Evolutionary conservation across 2,329 filamentous ascomycete genomes (phyloP).

Genomic region (Exophiala xenobiotica): DNA sequence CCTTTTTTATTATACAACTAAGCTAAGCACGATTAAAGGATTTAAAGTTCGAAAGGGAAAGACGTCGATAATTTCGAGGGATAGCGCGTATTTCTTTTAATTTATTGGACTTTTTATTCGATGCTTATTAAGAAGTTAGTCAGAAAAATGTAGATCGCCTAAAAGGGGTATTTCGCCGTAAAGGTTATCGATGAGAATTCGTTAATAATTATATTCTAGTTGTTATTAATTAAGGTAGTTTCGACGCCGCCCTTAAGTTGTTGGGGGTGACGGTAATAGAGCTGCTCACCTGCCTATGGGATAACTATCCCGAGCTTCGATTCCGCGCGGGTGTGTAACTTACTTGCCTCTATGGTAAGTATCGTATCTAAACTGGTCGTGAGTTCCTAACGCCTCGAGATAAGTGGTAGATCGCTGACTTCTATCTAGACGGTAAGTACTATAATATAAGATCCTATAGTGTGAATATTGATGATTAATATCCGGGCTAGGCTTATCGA

Average conservation of each 20-base stretch:
- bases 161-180: neutral
- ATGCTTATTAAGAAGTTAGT: neutral
- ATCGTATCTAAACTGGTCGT: conserved; percentile 29
- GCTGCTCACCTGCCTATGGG: conserved; percentile 4
- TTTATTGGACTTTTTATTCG: neutral
- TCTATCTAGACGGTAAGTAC: conserved; percentile 34
- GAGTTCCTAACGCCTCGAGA: conserved; percentile 28
- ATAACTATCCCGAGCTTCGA: conserved; percentile 23
- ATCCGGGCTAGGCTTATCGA: conserved; percentile 29
- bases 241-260: conserved; percentile 28
- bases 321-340: conserved; percentile 29
- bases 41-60: conserved; percentile 1
- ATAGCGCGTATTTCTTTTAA: neutral
- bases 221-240: conserved; percentile 32
- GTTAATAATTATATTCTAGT: conserved; percentile 35
- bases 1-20: neutral
- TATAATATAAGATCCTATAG: neutral
- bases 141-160: neutral
- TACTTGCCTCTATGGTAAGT: conserved; percentile 32
- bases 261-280: conserved; percentile 6
- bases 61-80: neutral
- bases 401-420: conserved; percentile 35
- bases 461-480: neutral
- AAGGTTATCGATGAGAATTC: conserved; percentile 23
- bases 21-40: neutral